Conservation (phyloP, 2,329 filamentous ascomycete genomes). For the Fusarium tupiense region DNA sequence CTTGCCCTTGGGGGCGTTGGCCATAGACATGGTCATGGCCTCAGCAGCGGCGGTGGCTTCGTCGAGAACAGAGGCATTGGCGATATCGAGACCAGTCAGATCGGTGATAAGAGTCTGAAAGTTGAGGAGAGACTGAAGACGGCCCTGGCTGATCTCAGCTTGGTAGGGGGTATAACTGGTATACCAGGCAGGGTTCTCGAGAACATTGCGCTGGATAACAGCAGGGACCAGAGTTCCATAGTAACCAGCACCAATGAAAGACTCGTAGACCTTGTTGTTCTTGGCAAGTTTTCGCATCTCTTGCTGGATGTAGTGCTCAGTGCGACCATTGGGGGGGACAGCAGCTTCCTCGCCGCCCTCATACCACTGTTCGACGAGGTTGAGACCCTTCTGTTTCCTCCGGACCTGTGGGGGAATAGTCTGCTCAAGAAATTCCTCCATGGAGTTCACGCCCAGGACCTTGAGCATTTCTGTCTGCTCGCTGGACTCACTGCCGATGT, state of each 20-base stretch:
- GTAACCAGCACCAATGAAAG: slow-evolving; percentile 88
- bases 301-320: slow-evolving; percentile 44
- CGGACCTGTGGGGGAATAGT: slow-evolving; percentile 81
- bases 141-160: slow-evolving; percentile 95
- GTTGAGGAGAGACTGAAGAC: slow-evolving; percentile 90
- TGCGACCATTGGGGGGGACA: slow-evolving; percentile 38
- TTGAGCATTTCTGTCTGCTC: slow-evolving; percentile 82
- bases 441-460: slow-evolving; percentile 71
- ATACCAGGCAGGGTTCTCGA: slow-evolving; percentile 96
- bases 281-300: slow-evolving; percentile 68
- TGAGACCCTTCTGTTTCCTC: slow-evolving; percentile 40
- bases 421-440: slow-evolving; percentile 86
- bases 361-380: slow-evolving; percentile 45
- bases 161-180: slow-evolving; percentile 98
- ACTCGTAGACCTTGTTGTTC: slow-evolving; percentile 60
- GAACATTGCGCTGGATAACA: slow-evolving; percentile 90
- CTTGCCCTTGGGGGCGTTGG: slow-evolving; percentile 71
- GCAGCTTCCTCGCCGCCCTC: slow-evolving; percentile 34
- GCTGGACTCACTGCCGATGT: slow-evolving; percentile 81
- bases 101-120: slow-evolving; percentile 94
- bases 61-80: slow-evolving; percentile 91
- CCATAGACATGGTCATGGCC: slow-evolving; percentile 88
- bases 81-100: slow-evolving; percentile 84
- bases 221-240: slow-evolving; percentile 85
- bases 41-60: slow-evolving; percentile 93